phyloP scores from a whole-genome alignment of 2,329 filamentous ascomycete species.

The Claviceps spartinae region DNA sequence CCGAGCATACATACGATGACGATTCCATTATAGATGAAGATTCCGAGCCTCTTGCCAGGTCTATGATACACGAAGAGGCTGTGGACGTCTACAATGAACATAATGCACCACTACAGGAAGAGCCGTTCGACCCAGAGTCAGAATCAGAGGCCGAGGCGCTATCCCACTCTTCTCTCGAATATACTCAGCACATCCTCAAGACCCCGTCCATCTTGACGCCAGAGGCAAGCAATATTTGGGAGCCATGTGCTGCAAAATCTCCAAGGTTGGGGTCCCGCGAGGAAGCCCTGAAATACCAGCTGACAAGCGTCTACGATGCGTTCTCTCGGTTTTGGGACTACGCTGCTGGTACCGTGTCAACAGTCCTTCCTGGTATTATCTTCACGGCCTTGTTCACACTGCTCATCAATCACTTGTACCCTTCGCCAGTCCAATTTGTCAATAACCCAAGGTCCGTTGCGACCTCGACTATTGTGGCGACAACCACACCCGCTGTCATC shows the following conservation, averaged over 20 bases:
- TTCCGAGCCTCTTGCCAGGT: conserved; percentile 7
- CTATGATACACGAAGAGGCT: conserved; percentile 7
- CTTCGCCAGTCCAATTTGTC: conserved; percentile 9
- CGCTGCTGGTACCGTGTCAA: conserved; percentile 6
- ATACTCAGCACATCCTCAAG: conserved; percentile 34
- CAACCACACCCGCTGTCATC: conserved; percentile 6
- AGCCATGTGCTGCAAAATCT: conserved; percentile 7
- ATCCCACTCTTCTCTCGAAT: conserved; percentile 30
- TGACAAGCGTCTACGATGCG: background rate
- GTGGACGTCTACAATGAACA: conserved; percentile 4
- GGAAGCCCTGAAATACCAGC: conserved; percentile 1
- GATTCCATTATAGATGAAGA: conserved; percentile 24
- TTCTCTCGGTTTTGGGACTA: conserved; percentile 1
- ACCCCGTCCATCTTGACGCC: conserved; percentile 28
- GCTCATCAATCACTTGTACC: conserved; percentile 16
- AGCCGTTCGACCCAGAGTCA: conserved; percentile 10
- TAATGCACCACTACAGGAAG: background rate
- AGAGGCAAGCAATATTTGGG: conserved; percentile 18
- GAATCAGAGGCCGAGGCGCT: conserved; percentile 24
- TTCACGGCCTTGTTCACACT: conserved; percentile 12
- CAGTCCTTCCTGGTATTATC: conserved; percentile 13
- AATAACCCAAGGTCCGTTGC: background rate
- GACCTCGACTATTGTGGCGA: conserved; percentile 12
- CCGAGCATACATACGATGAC: conserved; percentile 34
- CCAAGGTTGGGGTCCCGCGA: background rate